phyloP scores from a whole-genome alignment of 192 early-diverging fungal species.

The Lunasporangiospora selenospora region DNA sequence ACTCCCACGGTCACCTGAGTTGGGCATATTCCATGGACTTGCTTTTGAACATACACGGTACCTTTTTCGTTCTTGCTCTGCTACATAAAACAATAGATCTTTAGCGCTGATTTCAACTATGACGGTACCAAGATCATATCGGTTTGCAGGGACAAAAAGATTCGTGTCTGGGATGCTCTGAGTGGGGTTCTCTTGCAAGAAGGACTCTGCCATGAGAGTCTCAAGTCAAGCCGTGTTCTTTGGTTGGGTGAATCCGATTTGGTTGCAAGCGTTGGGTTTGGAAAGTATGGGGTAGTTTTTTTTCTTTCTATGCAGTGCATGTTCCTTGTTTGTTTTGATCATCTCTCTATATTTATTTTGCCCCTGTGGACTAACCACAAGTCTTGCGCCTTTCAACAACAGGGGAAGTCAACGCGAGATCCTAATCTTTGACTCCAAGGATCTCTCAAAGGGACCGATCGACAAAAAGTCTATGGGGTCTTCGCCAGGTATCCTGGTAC shows the following conservation, averaged over 20 bases:
- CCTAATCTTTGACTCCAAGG: constrained; percentile 52
- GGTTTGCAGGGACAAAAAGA: constrained; percentile 68
- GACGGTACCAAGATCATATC: constrained; percentile 74
- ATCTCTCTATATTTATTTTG: too few relatives aligned
- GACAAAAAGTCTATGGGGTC: constrained; percentile 66
- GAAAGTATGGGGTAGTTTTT: constrained; percentile 41
- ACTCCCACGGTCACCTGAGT: too few relatives aligned
- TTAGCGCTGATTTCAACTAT: constrained; percentile 61
- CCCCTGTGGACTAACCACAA: not conserved
- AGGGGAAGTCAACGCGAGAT: constrained; percentile 77
- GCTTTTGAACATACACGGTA: too few relatives aligned
- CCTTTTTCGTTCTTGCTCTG: too few relatives aligned
- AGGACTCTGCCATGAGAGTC: constrained; percentile 72
- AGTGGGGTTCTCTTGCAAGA: constrained; percentile 62
- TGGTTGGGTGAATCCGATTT: constrained; percentile 67
- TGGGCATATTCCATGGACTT: too few relatives aligned
- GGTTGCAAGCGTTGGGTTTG: constrained; percentile 77
- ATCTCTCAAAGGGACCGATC: constrained; percentile 47
- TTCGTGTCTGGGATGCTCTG: constrained; percentile 70
- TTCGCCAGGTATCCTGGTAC: constrained; percentile 78
- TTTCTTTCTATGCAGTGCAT: not conserved
- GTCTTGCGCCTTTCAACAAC: not conserved
- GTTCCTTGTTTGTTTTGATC: too few relatives aligned
- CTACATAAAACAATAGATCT: too few relatives aligned
- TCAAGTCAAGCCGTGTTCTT: constrained; percentile 65